Evolutionary conservation across 495 filamentous ascomycete genomes (phyloP).

Genomic region (Thermothielavioides terrestris): DNA sequence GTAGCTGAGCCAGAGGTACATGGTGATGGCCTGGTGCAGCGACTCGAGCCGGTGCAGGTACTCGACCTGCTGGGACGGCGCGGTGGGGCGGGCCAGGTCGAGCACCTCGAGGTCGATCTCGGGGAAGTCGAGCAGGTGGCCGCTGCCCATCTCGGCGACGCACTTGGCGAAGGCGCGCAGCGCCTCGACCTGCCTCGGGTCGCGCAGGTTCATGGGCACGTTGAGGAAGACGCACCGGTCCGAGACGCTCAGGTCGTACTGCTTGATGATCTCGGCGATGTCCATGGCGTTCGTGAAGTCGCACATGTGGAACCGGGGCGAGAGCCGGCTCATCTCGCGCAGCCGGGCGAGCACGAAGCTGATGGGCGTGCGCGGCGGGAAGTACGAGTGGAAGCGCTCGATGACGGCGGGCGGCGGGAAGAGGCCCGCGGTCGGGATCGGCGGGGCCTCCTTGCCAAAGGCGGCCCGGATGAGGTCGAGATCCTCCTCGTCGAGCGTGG

Average conservation of each 20-base stretch:
- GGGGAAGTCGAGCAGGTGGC: conserved; percentile 56
- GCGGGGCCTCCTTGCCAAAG: conserved; percentile 53
- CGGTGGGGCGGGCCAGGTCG: conserved; percentile 27
- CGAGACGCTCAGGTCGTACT: conserved; percentile 51
- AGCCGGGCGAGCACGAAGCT: conserved; percentile 67
- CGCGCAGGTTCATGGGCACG: conserved; percentile 47
- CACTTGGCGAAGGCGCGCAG: conserved; percentile 54
- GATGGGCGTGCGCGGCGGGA: conserved; percentile 66
- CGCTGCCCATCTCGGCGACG: conserved; percentile 55
- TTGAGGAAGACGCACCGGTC: conserved; percentile 71
- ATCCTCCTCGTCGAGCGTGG: conserved; percentile 66
- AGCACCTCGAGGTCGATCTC: conserved; percentile 60
- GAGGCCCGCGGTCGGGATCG: conserved; percentile 66
- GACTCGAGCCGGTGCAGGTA: conserved; percentile 60
- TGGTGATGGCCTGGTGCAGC: conserved; percentile 70
- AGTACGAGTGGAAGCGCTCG: conserved; percentile 63
- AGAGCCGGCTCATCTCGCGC: conserved; percentile 51
- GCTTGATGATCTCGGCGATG: conserved; percentile 63
- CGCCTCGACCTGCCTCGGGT: conserved; percentile 29
- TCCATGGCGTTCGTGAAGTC: conserved; percentile 46
- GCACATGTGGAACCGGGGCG: conserved; percentile 67
- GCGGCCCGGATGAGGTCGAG: conserved; percentile 51
- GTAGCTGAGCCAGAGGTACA: conserved; percentile 81
- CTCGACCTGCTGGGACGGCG: conserved; percentile 13
- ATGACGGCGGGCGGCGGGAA: conserved; percentile 57